These are phyloP conservation scores for Plectosphaerella sp. DNA, from an alignment of 2,329 filamentous ascomycete genomes.

Conservation along the genomic window DNA sequence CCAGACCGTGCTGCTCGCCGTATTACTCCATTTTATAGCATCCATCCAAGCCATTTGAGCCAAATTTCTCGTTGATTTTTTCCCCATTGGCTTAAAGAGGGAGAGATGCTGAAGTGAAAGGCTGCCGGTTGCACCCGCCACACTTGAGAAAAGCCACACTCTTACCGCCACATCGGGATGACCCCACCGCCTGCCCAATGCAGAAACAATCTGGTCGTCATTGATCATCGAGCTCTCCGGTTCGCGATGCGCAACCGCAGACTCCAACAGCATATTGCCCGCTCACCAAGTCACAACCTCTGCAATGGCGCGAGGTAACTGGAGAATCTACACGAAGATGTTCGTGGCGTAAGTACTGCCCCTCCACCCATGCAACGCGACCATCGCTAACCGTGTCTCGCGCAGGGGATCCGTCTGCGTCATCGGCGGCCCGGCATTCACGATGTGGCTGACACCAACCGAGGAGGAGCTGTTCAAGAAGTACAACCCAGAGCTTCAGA, in stretches of 20 bases:
- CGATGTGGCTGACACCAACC: constrained; percentile 73
- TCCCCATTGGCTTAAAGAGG: background rate
- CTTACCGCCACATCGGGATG: background rate
- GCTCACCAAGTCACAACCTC: background rate
- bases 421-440: constrained; percentile 81
- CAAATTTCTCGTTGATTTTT: too few species aligned
- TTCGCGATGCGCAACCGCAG: background rate
- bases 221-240: background rate
- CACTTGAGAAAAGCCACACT: background rate
- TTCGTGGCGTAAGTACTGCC: constrained; percentile 53
- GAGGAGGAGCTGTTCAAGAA: constrained; percentile 89
- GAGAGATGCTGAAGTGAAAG: background rate
- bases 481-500: constrained; percentile 94
- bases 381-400: constrained; percentile 7
- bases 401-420: constrained; percentile 65
- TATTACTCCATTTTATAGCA: too few species aligned
- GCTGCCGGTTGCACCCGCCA: constrained; percentile 4
- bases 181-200: constrained; percentile 8
- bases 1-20: too few species aligned
- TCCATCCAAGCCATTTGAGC: too few species aligned
- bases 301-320: constrained; percentile 39
- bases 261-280: background rate
- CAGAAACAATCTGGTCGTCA: constrained; percentile 8
- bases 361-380: background rate
- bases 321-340: constrained; percentile 66